Conservation (phyloP, 2,329 filamentous ascomycete genomes). For the Grosmannia huntii region DNA sequence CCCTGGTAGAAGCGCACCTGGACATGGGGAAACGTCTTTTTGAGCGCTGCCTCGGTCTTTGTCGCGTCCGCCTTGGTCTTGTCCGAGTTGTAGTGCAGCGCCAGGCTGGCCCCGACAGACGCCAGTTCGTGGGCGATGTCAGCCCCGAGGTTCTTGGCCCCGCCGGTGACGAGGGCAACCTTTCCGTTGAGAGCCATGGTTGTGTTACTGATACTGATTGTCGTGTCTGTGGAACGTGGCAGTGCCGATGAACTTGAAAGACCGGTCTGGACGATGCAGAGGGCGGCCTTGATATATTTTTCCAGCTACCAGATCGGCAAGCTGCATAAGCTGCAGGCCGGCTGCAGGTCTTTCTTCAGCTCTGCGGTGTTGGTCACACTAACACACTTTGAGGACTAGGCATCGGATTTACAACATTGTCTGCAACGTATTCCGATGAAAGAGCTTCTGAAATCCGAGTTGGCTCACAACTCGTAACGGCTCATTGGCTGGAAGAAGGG, state of each 20-base stretch:
- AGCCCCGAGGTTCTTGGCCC: slow-evolving; percentile 28
- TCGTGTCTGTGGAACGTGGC: too few species aligned
- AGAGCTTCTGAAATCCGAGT: neutral
- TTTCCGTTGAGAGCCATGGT: slow-evolving; percentile 20
- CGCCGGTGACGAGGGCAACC: slow-evolving; percentile 28
- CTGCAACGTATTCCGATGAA: neutral
- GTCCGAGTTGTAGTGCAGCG: slow-evolving; percentile 25
- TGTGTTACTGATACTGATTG: too few species aligned
- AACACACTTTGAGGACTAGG: neutral
- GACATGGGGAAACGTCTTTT: slow-evolving; percentile 17
- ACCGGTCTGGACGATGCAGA: neutral
- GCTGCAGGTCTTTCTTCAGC: neutral
- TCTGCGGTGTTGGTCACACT: neutral
- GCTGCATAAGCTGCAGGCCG: neutral
- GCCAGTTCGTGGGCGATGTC: slow-evolving; percentile 24
- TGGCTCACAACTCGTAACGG: neutral
- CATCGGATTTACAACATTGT: neutral
- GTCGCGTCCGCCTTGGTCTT: slow-evolving; percentile 23
- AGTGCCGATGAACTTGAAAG: neutral
- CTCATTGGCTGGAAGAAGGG: too few species aligned
- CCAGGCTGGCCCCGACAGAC: slow-evolving; percentile 18
- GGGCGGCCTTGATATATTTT: neutral
- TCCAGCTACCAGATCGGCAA: neutral
- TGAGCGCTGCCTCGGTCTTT: slow-evolving; percentile 24
- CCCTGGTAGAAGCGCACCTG: slow-evolving; percentile 28